phyloP scores from a whole-genome alignment of 139 green algal species.

The Micractinium sp. region DNA sequence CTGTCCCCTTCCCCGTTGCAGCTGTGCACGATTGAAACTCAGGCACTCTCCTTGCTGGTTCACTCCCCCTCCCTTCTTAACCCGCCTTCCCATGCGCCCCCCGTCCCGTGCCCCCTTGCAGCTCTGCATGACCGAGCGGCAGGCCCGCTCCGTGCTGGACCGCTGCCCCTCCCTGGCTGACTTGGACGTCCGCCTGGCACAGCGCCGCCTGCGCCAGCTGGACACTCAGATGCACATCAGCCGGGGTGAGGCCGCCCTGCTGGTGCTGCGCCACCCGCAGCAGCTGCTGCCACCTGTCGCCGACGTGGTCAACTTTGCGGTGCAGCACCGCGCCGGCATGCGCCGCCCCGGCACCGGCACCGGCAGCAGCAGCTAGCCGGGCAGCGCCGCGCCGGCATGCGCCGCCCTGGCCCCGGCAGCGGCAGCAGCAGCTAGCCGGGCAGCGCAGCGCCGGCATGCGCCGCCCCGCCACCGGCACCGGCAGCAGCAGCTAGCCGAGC shows the following conservation, averaged over 20 bases:
- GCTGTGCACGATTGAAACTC: conserved; percentile 26
- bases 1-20: neutral
- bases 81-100: neutral
- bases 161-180: conserved; percentile 13
- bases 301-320: neutral
- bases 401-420: too few species aligned
- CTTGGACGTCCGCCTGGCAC: conserved; percentile 5
- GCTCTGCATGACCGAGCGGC: conserved; percentile 28
- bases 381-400: too few species aligned
- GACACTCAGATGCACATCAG: neutral
- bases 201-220: conserved; percentile 10
- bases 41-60: neutral
- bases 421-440: too few species aligned
- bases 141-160: neutral
- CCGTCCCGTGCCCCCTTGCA: neutral
- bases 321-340: neutral
- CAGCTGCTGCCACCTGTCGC: neutral
- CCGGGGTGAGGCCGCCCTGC: neutral
- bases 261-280: conserved; percentile 16
- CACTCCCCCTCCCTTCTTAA: conserved; percentile 13
- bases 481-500: too few species aligned
- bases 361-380: too few species aligned
- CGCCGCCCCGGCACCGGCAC: neutral
- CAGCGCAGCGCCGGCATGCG: too few species aligned
- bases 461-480: too few species aligned